Conservation (phyloP, 176 grass and related monocot genomes). For the Aegilops umbellulata region DNA sequence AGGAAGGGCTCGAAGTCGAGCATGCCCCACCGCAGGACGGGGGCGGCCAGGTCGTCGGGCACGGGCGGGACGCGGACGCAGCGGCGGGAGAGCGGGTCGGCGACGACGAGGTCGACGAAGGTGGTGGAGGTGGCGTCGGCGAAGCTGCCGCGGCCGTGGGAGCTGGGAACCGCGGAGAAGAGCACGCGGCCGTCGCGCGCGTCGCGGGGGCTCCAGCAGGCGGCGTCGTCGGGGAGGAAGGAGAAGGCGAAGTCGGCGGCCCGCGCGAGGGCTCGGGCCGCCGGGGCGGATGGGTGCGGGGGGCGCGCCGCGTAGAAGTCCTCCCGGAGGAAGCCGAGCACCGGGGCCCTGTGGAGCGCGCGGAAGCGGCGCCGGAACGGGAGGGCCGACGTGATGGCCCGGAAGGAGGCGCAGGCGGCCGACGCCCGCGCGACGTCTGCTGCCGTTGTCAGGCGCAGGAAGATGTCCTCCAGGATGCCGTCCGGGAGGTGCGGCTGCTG, state of each 20-base stretch:
- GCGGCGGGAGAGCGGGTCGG: background rate
- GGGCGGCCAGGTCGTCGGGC: background rate
- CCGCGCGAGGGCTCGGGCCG: background rate
- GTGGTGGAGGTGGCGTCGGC: slow-evolving; percentile 1
- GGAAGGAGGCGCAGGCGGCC: background rate
- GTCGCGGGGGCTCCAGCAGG: background rate
- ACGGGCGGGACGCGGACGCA: background rate
- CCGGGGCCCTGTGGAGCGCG: background rate
- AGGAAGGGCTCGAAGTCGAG: slow-evolving; percentile 31
- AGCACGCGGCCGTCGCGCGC: background rate
- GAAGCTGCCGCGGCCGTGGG: background rate
- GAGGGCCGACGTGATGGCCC: background rate
- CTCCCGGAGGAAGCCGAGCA: background rate
- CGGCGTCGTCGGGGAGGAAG: background rate
- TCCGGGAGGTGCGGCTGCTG: background rate
- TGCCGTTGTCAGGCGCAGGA: background rate
- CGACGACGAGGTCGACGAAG: background rate
- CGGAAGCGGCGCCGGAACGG: background rate
- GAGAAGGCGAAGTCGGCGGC: slow-evolving; percentile 12
- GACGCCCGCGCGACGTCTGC: background rate
- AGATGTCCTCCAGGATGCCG: slow-evolving; percentile 9
- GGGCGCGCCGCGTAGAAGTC: background rate
- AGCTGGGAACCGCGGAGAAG: background rate
- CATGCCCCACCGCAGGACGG: background rate
- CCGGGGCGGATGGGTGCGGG: background rate